phyloP scores from a whole-genome alignment of 2,329 filamentous ascomycete species.

The Sarocladium brachiariae region DNA sequence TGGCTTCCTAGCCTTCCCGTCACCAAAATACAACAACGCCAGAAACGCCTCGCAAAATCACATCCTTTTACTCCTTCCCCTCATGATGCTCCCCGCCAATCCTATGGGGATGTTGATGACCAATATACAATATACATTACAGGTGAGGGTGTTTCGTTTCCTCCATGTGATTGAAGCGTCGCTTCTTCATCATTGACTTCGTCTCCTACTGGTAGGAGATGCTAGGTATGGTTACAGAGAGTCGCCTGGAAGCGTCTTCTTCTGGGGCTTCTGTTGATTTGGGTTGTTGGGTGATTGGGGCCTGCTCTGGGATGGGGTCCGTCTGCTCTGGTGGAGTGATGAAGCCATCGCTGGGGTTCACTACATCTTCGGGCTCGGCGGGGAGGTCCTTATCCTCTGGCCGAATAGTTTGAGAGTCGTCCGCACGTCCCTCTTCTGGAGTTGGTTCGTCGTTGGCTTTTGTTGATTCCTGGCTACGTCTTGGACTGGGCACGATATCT shows the following conservation, averaged over 20 bases:
- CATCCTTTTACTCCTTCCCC: background rate
- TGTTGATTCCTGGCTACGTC: conserved; percentile 25
- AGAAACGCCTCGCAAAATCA: conserved; percentile 2
- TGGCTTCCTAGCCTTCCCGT: background rate
- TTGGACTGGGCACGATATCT: conserved; percentile 26
- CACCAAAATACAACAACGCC: background rate
- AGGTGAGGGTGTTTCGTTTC: background rate
- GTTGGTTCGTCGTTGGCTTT: background rate
- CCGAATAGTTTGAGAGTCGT: background rate
- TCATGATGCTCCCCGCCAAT: background rate
- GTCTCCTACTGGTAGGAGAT: background rate
- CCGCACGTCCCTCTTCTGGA: background rate
- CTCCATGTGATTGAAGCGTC: background rate
- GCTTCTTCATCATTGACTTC: no score
- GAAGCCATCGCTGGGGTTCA: background rate
- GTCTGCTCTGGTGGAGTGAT: conserved; percentile 2
- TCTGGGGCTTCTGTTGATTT: background rate
- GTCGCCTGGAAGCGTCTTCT: background rate
- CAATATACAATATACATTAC: conserved; percentile 9
- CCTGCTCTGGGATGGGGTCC: background rate
- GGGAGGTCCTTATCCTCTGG: conserved; percentile 6
- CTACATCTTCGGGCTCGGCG: conserved; percentile 1
- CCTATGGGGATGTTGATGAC: background rate
- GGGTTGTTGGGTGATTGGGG: background rate
- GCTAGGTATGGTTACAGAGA: conserved; percentile 7